Percentiles rank a stretch among this genome's conserved stretches.
Conservation (phyloP, 1,284 basidiomycete genomes). For the Pseudozyma thailandica region DNA sequence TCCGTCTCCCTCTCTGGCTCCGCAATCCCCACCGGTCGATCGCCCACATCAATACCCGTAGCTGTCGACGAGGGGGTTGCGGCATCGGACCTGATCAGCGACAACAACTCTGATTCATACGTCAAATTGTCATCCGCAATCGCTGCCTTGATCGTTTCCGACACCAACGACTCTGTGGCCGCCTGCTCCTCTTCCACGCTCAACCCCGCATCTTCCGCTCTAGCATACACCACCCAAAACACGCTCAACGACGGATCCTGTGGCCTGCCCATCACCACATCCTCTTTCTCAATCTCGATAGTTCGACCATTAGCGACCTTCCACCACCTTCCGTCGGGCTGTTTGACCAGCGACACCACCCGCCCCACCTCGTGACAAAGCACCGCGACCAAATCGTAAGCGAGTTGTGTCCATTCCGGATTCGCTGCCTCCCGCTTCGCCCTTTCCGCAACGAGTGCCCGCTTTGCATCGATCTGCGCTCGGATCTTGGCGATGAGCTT, state of each 20-base stretch:
- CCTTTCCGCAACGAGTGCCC: constrained; percentile 14
- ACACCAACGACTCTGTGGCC: constrained; percentile 11
- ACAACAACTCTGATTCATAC: constrained; percentile 46
- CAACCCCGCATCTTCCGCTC: constrained; percentile 2
- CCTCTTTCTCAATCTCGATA: constrained; percentile 12
- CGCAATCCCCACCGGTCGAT: background rate
- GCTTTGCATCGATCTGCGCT: constrained; percentile 29
- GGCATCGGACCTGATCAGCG: constrained; percentile 40
- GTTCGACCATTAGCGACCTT: constrained; percentile 15
- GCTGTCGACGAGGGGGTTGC: constrained; percentile 21
- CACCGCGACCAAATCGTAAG: constrained; percentile 42
- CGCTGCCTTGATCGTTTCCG: constrained; percentile 21
- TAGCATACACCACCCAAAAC: constrained; percentile 42
- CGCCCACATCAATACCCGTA: background rate
- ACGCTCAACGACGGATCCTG: constrained; percentile 24
- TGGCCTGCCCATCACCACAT: constrained; percentile 30
- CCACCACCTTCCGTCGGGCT: constrained; percentile 38
- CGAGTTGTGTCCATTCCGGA: constrained; percentile 41
- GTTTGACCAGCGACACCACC: constrained; percentile 30
- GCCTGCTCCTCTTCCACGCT: background rate
- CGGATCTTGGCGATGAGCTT: constrained; percentile 22
- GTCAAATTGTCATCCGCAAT: constrained; percentile 49
- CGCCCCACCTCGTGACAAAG: constrained; percentile 27
- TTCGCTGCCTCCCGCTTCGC: constrained; percentile 33
- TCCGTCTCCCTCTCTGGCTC: background rate